Percentiles rank a stretch among this genome's conserved stretches.
Conservation (phyloP, 148 eudicot genomes). For the Bassia scoparia region DNA sequence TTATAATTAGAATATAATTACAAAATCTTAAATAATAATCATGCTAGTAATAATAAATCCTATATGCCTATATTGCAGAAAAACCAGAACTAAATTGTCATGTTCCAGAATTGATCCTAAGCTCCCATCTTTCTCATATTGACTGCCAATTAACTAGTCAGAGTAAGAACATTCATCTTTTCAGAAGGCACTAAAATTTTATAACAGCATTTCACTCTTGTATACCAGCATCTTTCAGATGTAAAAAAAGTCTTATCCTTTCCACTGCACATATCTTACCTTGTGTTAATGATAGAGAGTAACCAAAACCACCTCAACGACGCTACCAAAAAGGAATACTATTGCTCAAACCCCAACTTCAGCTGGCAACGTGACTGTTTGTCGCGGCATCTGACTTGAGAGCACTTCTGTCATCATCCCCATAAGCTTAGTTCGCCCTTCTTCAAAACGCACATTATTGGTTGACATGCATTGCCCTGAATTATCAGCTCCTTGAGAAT, state of each 20-base stretch:
- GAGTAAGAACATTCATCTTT: not conserved
- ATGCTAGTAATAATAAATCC: not conserved
- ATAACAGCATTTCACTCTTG: not conserved
- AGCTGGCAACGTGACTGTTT: slow-evolving; percentile 38
- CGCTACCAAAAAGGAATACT: not conserved
- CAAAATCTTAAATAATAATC: not conserved
- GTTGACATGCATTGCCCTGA: slow-evolving; percentile 22
- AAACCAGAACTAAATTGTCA: not conserved
- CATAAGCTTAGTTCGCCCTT: slow-evolving; percentile 33
- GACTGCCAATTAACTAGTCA: not conserved
- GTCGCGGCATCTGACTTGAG: slow-evolving; percentile 32
- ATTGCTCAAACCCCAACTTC: slow-evolving; percentile 47
- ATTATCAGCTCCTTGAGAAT: slow-evolving; percentile 19
- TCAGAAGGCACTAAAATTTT: not conserved
- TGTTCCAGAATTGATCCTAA: not conserved
- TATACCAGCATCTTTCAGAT: slow-evolving; percentile 9
- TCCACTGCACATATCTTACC: slow-evolving; percentile 9
- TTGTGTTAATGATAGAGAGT: not conserved
- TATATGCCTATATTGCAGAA: not conserved
- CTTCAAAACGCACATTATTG: slow-evolving; percentile 31
- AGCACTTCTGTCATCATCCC: slow-evolving; percentile 37
- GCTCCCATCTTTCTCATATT: not conserved
- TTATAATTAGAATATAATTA: not conserved
- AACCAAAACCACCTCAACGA: not conserved
- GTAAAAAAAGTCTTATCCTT: not conserved